A percentile compares a stretch with the other conserved stretches of the same genome.
These are phyloP conservation scores for Trifolium subterraneum DNA, from an alignment of 306 rosid species.

Conservation along the genomic window DNA sequence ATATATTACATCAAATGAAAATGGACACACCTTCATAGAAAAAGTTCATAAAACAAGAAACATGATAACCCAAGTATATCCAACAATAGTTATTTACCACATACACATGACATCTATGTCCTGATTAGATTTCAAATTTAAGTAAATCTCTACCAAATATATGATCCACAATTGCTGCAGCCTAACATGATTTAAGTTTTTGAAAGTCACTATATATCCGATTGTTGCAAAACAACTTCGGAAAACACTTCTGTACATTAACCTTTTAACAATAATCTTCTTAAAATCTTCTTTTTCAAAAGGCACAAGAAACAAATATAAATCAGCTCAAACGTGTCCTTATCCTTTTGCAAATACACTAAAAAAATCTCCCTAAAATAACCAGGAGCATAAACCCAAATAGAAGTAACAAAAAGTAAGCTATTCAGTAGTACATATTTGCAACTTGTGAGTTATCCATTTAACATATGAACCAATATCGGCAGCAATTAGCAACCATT, in stretches of 20 bases:
- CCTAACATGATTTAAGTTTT: slow-evolving; percentile 27
- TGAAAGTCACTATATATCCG: slow-evolving; percentile 1
- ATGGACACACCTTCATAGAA: slow-evolving; percentile 10
- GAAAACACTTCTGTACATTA: background rate
- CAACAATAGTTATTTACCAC: slow-evolving; percentile 24
- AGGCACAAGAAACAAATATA: slow-evolving; percentile 26
- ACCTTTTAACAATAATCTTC: slow-evolving; percentile 8
- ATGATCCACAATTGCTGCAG: background rate
- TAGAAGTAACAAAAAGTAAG: slow-evolving; percentile 17
- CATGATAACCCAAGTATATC: slow-evolving; percentile 15
- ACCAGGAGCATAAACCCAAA: slow-evolving; percentile 19
- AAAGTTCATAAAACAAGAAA: slow-evolving; percentile 23
- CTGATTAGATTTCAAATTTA: background rate
- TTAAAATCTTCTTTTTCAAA: background rate
- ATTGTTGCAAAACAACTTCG: background rate
- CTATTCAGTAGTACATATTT: slow-evolving; percentile 15
- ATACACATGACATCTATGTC: slow-evolving; percentile 2
- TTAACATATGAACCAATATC: background rate
- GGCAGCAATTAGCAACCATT: slow-evolving; percentile 20
- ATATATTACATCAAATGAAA: slow-evolving; percentile 34
- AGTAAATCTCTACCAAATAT: slow-evolving; percentile 20
- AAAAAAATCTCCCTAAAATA: slow-evolving; percentile 8
- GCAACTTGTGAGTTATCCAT: slow-evolving; percentile 21
- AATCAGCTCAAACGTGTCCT: slow-evolving; percentile 8
- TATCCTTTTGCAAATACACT: slow-evolving; percentile 10